Evolutionary conservation across 148 eudicot genomes (phyloP).

Genomic region (Camellia japonica): DNA sequence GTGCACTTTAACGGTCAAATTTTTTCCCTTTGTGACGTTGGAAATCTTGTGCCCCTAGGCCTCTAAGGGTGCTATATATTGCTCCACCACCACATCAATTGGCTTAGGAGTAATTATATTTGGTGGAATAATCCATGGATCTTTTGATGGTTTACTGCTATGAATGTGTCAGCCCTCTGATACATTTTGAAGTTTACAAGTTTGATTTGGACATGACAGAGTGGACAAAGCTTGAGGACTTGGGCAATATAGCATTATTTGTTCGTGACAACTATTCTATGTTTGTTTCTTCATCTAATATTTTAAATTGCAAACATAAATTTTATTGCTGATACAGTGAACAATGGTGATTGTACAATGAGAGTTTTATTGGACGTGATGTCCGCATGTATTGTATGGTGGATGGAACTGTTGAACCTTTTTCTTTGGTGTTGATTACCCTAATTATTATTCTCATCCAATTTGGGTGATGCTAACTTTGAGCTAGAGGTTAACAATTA

Average conservation of each 20-base stretch:
- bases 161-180: neutral
- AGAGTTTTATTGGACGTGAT: neutral
- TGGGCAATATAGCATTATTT: neutral
- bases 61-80: neutral
- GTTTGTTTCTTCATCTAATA: neutral
- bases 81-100: neutral
- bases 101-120: neutral
- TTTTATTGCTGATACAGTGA: neutral
- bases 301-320: neutral
- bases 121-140: slow-evolving; percentile 10
- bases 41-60: slow-evolving; percentile 4
- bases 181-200: neutral
- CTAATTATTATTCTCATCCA: too few species aligned
- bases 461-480: too few species aligned
- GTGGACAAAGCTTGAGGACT: slow-evolving; percentile 5
- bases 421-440: too few species aligned
- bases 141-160: slow-evolving; percentile 8
- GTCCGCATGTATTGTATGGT: neutral
- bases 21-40: neutral
- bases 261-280: neutral
- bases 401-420: too few species aligned
- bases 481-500: too few species aligned
- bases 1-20: neutral
- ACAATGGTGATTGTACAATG: neutral
- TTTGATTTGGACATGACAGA: neutral